A percentile compares a stretch with the other conserved stretches of the same genome.
Conservation (phyloP, 768 basidiomycete genomes). For the Auricularia sp. region DNA sequence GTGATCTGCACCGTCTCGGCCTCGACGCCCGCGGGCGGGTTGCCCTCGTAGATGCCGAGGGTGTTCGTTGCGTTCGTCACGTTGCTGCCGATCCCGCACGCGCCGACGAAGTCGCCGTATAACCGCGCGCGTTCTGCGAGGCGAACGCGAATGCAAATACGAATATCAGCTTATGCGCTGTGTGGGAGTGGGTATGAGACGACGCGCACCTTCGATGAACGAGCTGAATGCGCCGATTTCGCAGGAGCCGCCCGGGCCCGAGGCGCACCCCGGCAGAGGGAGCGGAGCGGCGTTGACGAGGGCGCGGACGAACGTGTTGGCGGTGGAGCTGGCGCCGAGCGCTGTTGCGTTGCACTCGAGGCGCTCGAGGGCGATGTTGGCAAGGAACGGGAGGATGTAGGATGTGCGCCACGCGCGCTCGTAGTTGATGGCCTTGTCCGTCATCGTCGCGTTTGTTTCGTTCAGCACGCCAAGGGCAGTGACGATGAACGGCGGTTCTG, state of each 20-base stretch:
- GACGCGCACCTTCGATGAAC: slow-evolving; percentile 18
- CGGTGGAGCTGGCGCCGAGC: slow-evolving; percentile 8
- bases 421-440: slow-evolving; percentile 10
- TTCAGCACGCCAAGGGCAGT: slow-evolving; percentile 37
- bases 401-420: slow-evolving; percentile 30
- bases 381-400: slow-evolving; percentile 32
- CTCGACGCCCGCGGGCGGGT: background rate
- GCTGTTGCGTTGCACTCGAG: slow-evolving; percentile 22
- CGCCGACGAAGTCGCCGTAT: slow-evolving; percentile 30
- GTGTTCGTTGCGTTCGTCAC: slow-evolving; percentile 14
- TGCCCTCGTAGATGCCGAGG: slow-evolving; percentile 13
- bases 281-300: slow-evolving; percentile 33
- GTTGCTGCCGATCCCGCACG: slow-evolving; percentile 23
- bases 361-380: slow-evolving; percentile 33
- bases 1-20: background rate
- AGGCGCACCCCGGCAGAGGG: slow-evolving; percentile 29
- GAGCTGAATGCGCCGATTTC: slow-evolving; percentile 24
- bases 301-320: slow-evolving; percentile 28
- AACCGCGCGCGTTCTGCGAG: slow-evolving; percentile 13
- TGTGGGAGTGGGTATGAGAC: background rate
- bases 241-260: slow-evolving; percentile 32
- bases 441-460: slow-evolving; percentile 16
- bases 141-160: no score
- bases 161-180: no score
- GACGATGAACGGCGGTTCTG: slow-evolving; percentile 26